Evolutionary conservation across 163 green algal genomes (phyloP).

Genomic region (Scenedesmus sp.): DNA sequence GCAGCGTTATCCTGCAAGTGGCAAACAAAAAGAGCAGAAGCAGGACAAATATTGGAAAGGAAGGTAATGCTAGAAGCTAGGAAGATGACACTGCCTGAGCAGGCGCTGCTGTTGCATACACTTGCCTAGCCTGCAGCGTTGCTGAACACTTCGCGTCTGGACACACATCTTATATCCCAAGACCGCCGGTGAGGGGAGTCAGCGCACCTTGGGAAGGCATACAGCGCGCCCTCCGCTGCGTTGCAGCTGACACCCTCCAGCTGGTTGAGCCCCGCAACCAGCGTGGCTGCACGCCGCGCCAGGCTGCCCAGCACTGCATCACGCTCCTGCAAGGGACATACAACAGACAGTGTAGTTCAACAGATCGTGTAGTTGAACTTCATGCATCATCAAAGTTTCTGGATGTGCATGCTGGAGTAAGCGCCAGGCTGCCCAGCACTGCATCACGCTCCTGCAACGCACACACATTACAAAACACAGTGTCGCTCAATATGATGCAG

Average conservation of each 20-base stretch:
- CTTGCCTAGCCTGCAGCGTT: background rate
- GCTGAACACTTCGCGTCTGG: background rate
- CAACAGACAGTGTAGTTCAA: too few species aligned
- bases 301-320: conserved; percentile 69
- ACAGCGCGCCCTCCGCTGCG: conserved; percentile 76
- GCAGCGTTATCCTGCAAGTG: conserved; percentile 46
- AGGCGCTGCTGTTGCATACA: background rate
- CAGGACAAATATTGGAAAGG: too few species aligned
- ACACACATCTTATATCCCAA: too few species aligned
- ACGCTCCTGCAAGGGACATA: conserved; percentile 52
- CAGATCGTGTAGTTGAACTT: background rate
- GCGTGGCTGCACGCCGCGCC: conserved; percentile 65
- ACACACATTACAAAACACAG: background rate
- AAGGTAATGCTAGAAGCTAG: too few species aligned
- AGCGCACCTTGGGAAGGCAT: conserved; percentile 67
- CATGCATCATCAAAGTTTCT: background rate
- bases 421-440: background rate
- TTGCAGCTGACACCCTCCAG: conserved; percentile 80
- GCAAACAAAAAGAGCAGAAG: background rate
- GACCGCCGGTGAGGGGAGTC: too few species aligned
- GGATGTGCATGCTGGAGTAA: background rate
- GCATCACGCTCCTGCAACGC: background rate
- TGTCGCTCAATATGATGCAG: too few species aligned
- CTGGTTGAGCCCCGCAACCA: conserved; percentile 70
- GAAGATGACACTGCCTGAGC: background rate